phyloP scores from a whole-genome alignment of 2,329 filamentous ascomycete species.

The Phialemoniopsis sp. region DNA sequence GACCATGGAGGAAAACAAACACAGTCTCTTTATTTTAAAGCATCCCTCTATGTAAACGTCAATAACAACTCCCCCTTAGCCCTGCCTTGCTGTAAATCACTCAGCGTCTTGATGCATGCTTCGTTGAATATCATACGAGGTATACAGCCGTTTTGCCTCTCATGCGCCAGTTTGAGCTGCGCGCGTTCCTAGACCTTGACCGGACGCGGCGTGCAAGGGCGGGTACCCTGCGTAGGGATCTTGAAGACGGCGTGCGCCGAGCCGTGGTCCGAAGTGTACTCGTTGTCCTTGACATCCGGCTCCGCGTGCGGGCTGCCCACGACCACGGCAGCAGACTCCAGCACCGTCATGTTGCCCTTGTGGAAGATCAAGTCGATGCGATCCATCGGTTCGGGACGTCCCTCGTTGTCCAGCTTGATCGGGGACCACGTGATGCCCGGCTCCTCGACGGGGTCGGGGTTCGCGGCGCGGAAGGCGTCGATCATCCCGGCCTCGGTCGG shows the following conservation, averaged over 20 bases:
- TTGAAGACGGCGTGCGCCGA: neutral
- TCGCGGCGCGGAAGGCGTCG: constrained; percentile 32
- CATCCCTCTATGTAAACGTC: too few species aligned
- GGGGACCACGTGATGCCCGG: constrained; percentile 36
- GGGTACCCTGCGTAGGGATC: too few species aligned
- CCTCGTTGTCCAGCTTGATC: constrained; percentile 24
- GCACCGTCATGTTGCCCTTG: constrained; percentile 25
- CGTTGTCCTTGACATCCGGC: constrained; percentile 30
- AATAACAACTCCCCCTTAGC: too few species aligned
- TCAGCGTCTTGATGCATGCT: too few species aligned
- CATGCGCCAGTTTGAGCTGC: too few species aligned
- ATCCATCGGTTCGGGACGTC: constrained; percentile 29
- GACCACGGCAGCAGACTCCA: constrained; percentile 21
- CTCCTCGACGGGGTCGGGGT: constrained; percentile 25
- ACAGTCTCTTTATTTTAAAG: too few species aligned
- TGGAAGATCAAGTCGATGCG: constrained; percentile 38
- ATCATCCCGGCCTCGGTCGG: constrained; percentile 27
- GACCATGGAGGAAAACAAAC: too few species aligned
- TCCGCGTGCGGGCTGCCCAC: constrained; percentile 26
- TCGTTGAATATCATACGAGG: too few species aligned
- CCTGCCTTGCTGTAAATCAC: too few species aligned
- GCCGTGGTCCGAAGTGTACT: constrained; percentile 36
- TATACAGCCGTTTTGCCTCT: too few species aligned
- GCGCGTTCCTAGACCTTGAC: too few species aligned
- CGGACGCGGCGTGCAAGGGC: too few species aligned